Conservation (phyloP, 169 alveolate genomes). For the Amoebophrya sp. region DNA sequence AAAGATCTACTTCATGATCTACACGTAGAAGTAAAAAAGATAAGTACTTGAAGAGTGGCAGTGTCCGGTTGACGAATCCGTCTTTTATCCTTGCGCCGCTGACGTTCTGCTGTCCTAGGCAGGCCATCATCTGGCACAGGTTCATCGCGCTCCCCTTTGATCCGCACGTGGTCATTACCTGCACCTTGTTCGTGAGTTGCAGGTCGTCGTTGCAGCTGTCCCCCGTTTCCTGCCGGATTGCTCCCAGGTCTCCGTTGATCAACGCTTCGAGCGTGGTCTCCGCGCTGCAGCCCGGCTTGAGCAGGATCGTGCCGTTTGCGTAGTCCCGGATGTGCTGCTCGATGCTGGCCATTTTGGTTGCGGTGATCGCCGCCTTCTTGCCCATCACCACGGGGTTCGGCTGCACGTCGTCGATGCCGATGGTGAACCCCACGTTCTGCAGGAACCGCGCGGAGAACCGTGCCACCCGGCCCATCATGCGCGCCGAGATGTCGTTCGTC, state of each 20-base stretch:
- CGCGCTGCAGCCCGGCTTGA: slow-evolving; percentile 88
- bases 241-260: slow-evolving; percentile 72
- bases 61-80: slow-evolving; percentile 89
- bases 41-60: slow-evolving; percentile 89
- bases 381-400: slow-evolving; percentile 48
- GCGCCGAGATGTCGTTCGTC: slow-evolving; percentile 72
- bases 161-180: slow-evolving; percentile 93
- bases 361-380: slow-evolving; percentile 36
- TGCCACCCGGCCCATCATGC: slow-evolving; percentile 88
- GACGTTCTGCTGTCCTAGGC: slow-evolving; percentile 97
- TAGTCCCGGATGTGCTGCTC: slow-evolving; percentile 61
- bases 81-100: slow-evolving; percentile 58
- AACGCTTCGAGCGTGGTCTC: slow-evolving; percentile 87
- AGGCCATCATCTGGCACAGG: slow-evolving; percentile 96
- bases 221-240: slow-evolving; percentile 84
- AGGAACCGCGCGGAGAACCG: slow-evolving; percentile 89
- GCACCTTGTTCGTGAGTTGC: slow-evolving; percentile 76
- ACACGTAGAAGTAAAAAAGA: too few relatives aligned
- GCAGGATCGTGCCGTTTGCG: slow-evolving; percentile 64
- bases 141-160: slow-evolving; percentile 96
- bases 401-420: slow-evolving; percentile 96
- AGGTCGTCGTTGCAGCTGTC: slow-evolving; percentile 69
- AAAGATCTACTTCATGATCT: too few relatives aligned
- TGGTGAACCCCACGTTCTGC: slow-evolving; percentile 89
- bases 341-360: slow-evolving; percentile 39